Base-by-base conservation (phyloP, 371 early-diverging fungal genomes). In the Apophysomyces variabilis region DNA sequence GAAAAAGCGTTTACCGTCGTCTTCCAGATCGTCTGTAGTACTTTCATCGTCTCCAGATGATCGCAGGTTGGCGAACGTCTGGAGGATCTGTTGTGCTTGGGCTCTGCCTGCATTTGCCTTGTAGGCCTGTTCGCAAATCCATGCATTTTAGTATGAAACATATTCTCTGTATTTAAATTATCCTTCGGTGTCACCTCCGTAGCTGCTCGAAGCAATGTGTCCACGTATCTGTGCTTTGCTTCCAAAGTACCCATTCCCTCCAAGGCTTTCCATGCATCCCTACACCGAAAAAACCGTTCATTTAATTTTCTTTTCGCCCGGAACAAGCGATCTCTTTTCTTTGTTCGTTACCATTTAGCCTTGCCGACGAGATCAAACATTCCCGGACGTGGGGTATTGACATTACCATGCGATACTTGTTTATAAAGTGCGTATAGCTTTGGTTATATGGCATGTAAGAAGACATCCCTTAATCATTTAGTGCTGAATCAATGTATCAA, bases 371-470 rank as follows among this genome's bases (percentile, higher is more conserved):
- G 70, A 67, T 82, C 83, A 67, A 79, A 82, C 61, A 82, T 56
- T 5, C 79, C 83, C 1, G 82, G 82, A 21, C 82, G 54, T 64
- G 73, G 70, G 14, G 78, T 76, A 64, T 72, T 72, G 3, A 78
- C 67, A 67, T 82, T 64, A 4, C 82, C 82, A 35, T 74, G 67
- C 11, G 81, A 71, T 11, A 74, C 79, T 73, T 82, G 82, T 38
- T 83, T 83, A 62, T 80, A 80, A 37, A 77, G 71, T 7, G 78
- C 80, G 70, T 83, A 83, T 5, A 83, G 58, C 83, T 83, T 61
- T 41, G 16, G 18, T 14, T 35, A 45, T 38, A 21, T 50, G 21
- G 54, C 54, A 50, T 35, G 32, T 21, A 50, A 8, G 5, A 1
- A 14, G 38, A 38, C 26, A 58, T 45, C 6, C 61, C 43, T 38